Base-by-base conservation (phyloP, 106 monocot species). In the Apostasia ramifera region DNA sequence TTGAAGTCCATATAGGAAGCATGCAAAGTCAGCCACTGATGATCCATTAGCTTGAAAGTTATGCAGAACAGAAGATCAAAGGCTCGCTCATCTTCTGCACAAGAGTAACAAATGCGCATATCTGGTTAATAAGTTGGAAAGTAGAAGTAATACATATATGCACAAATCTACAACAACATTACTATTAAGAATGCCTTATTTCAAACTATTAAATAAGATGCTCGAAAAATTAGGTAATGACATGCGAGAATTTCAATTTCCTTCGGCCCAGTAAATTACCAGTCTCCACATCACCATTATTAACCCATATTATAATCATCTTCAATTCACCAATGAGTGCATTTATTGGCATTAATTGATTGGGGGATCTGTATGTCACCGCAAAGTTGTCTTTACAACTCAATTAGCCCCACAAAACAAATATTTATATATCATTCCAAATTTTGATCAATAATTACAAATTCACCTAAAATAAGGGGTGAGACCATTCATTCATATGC, bases 41-140 rank as follows among this genome's bases (percentile, higher is more conserved):
- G 57, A 70, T 70, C 69, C 56, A 70, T 56, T 41, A 70, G 41
- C 55, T 70, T 54, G 57, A 70, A 70, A 57, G 69, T 53, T 1
- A 94, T 84, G 82, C 93, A 94, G 76, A 84, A 94, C 6, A 94
- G 67, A 40, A 94, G 63, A 69, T 94, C 93, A 68, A 94, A 94
- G 6, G 90, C 89, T 66, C 78, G 76, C 56, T 86, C 84, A 70
- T 90, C 84, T 46, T 89, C 93, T 94, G 81, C 38, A 67, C n/a
- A 46, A 63, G 8, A 8, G 57, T 14, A 0, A 49, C 10, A 57
- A 66, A 7, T 15, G 42, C 13, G 57, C 38, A 44, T 46, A 72
- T 67, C 5, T 4, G 8, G 40, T 59, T 4, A 4, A 6, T 4
- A 52, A 52, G 52, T 52, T 52, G 10, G 52, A 10, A 52, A 10